A percentile compares a stretch with the other conserved stretches of the same genome.
Evolutionary conservation across 306 rosid genomes (phyloP).

Genomic region (Crataegus laevigata): DNA sequence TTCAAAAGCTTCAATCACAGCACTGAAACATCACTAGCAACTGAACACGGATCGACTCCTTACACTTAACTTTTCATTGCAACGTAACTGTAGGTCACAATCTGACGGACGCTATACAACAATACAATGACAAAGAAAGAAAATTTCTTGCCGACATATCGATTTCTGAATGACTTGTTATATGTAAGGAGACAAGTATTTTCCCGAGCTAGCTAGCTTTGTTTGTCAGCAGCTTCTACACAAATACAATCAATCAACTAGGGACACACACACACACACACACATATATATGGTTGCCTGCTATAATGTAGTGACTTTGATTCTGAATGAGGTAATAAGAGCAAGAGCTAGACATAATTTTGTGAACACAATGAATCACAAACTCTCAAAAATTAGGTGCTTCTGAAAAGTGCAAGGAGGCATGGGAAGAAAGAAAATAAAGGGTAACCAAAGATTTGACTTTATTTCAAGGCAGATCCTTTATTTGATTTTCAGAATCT

Average conservation of each 20-base stretch:
- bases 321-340: slow-evolving; percentile 23
- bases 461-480: slow-evolving; percentile 13
- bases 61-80: not conserved
- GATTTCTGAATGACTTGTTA: not conserved
- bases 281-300: not conserved
- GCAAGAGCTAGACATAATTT: slow-evolving; percentile 32
- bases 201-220: slow-evolving; percentile 20
- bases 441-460: slow-evolving; percentile 21
- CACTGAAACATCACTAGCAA: slow-evolving; percentile 14
- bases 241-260: slow-evolving; percentile 27
- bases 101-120: not conserved
- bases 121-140: not conserved
- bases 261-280: not conserved
- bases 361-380: slow-evolving; percentile 44
- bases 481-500: slow-evolving; percentile 16
- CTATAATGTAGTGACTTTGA: slow-evolving; percentile 36
- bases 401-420: slow-evolving; percentile 32
- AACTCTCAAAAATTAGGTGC: slow-evolving; percentile 21
- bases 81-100: no score
- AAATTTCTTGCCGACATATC: no score
- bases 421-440: not conserved
- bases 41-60: not conserved
- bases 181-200: not conserved
- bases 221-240: slow-evolving; percentile 47
- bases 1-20: slow-evolving; percentile 27